Percentiles rank a stretch among this genome's conserved stretches.
Evolutionary conservation across 257 asterid species (phyloP).

Genomic region (Rehmannia glutinosa): DNA sequence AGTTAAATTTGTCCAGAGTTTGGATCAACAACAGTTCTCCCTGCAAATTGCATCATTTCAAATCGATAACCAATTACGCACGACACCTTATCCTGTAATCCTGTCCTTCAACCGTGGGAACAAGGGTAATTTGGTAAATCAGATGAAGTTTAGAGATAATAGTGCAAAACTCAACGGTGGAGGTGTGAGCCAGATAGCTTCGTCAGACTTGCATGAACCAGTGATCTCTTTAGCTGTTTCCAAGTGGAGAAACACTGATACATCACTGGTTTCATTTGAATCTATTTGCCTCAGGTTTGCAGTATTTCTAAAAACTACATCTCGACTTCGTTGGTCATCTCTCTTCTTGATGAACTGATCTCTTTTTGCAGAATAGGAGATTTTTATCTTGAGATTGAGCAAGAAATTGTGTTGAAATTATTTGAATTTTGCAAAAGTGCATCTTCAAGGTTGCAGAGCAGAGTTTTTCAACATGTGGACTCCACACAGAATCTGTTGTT

Average conservation of each 20-base stretch:
- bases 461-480: constrained; percentile 40
- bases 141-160: constrained; percentile 41
- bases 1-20: constrained; percentile 61
- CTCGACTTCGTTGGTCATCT: constrained; percentile 6
- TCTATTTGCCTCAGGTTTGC: constrained; percentile 74
- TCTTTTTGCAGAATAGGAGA: constrained; percentile 71
- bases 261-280: constrained; percentile 74
- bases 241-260: constrained; percentile 81
- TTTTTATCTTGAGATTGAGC: constrained; percentile 87
- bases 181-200: constrained; percentile 29
- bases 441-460: constrained; percentile 59
- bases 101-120: constrained; percentile 64
- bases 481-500: constrained; percentile 45
- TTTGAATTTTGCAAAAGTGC: constrained; percentile 63
- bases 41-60: constrained; percentile 70
- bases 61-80: constrained; percentile 79
- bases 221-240: constrained; percentile 73
- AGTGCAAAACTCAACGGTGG: constrained; percentile 33
- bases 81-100: constrained; percentile 84
- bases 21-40: constrained; percentile 79
- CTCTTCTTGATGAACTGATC: constrained; percentile 19
- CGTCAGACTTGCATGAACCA: constrained; percentile 55
- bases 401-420: constrained; percentile 70
- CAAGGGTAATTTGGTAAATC: constrained; percentile 41
- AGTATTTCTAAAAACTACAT: constrained; percentile 9